Base-by-base conservation (phyloP, 345 rosid species). In the Gossypium thurberi region DNA sequence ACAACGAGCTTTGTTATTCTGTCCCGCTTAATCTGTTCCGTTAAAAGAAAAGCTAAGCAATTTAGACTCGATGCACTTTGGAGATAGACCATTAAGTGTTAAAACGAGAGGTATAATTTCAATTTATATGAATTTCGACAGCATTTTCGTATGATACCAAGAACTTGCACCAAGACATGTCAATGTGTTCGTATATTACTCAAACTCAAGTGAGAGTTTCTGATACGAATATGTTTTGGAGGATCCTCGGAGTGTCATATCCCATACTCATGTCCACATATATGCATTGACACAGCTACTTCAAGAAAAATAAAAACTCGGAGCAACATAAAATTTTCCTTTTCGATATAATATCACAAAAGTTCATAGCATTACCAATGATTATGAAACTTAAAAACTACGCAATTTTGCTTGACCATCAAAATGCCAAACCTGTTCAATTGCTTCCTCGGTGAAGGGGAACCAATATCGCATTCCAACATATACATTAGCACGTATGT, bases 391-490 rank as follows among this genome's bases (percentile, higher is more conserved):
- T 42, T 25, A n/a, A 70, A 56, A 37, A 28, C 63, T 50, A 55
- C 3, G 10, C 50, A 65, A 26, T 8, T 25, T 48, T 47, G 57
- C 9, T 48, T 67, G 71, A 67, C 43, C 9, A 48, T 25, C 43
- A 48, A 26, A 43, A 63, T 55, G 46, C 25, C 71, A 21, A 62
- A 91, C 98, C 94, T 87, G 99, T 70, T 86, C 90, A 76, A 85
- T 83, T 44, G 97, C 99, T 76, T 92, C 96, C 77, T 92, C 98
- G 37, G 97, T 95, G 78, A 95, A 95, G 2, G 96, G 97, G 76
- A 82, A 88, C 98, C 97, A 91, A 76, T 92, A 95, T 20, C 94
- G 83, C 98, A 95, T 92, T 37, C 94, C 98, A 37, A 91, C 90
- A 79, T 95, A 92, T 37, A 92, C 85, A 82, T 82, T 84, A 21